Conservation (phyloP, 768 basidiomycete genomes). For the Scleroderma citrinum region DNA sequence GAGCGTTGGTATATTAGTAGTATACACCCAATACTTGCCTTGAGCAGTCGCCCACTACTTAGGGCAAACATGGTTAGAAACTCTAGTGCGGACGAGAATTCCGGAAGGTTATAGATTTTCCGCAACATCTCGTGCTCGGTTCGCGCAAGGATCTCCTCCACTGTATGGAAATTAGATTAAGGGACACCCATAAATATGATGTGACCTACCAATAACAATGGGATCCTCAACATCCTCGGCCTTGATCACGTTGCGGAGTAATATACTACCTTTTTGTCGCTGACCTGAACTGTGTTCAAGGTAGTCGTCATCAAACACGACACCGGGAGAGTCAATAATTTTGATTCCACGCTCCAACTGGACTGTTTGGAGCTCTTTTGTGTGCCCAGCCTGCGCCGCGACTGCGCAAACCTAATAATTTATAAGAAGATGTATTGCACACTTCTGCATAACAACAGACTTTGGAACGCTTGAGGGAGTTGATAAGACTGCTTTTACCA, state of each 20-base stretch:
- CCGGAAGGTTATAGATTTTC: conserved; percentile 82
- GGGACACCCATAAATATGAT: not conserved
- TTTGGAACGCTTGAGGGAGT: conserved; percentile 82
- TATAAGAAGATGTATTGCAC: not conserved
- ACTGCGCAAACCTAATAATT: conserved; percentile 74
- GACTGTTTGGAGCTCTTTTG: conserved; percentile 85
- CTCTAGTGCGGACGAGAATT: conserved; percentile 64
- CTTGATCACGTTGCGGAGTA: conserved; percentile 84
- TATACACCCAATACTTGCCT: conserved; percentile 38
- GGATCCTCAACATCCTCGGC: conserved; percentile 91
- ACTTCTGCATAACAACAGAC: conserved; percentile 30
- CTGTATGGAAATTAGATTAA: conserved; percentile 33
- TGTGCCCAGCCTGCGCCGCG: conserved; percentile 92
- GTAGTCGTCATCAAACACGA: conserved; percentile 88
- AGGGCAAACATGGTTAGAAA: conserved; percentile 90
- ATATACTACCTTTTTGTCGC: conserved; percentile 47
- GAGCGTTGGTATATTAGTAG: not conserved
- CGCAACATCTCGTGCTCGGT: conserved; percentile 67
- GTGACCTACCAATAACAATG: conserved; percentile 72
- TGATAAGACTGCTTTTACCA: conserved; percentile 92
- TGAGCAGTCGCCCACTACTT: conserved; percentile 74
- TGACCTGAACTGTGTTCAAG: conserved; percentile 41
- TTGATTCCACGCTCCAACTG: conserved; percentile 90
- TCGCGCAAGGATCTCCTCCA: conserved; percentile 78
- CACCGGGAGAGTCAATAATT: conserved; percentile 93